Evolutionary conservation across 2,329 filamentous ascomycete species (phyloP), one percentile per base, ranked within the genome.

Genomic region (Xylaria sp.): DNA sequence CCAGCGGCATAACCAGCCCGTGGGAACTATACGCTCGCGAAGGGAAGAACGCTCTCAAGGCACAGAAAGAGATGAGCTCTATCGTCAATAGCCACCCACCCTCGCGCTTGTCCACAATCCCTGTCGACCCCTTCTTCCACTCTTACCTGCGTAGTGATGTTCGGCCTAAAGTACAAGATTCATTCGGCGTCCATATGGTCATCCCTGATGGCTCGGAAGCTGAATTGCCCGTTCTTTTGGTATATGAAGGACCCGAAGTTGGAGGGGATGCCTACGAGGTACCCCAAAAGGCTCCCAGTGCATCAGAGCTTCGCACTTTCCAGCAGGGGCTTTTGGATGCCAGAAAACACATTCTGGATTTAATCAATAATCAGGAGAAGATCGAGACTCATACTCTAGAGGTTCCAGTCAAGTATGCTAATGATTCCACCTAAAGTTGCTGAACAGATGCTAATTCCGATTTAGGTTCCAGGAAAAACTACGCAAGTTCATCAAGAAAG

Each of bases 21-120:
- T 97, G 94, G 94, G 91, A 97, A 79, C 88, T 98, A 64, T 97
- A 94, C 81, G 93, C 93, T 7, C 88, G 92, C 46, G 92, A 97
- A 75, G 90, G 91, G 72, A 97, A 96, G 85, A 97, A 94, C 78
- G 88, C 88, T 33, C 89, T 93, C 78, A 90, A 90, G 75, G 92
- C 92, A 8, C 91, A 92, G 76, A 88, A 88, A 7, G 92, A 94
- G 75, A 90, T 96, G 76, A 90, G 89, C 78, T 89, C 88, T 75
- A 88, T 96, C 67, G 88, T 95, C 74, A 88, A 88, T 69, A 88
- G 89, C 58, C 91, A 94, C 77, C 92, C 92, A 51, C 93, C 92
- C 3, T 86, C 90, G 46, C 88, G 92, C 71, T 88, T 96, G 79
- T 84, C 86, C 25, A 86, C 89, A 12, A 79, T 94, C 13, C 80